phyloP scores from a whole-genome alignment of 164 flowering plant genomes.

The Pachysandra terminalis region DNA sequence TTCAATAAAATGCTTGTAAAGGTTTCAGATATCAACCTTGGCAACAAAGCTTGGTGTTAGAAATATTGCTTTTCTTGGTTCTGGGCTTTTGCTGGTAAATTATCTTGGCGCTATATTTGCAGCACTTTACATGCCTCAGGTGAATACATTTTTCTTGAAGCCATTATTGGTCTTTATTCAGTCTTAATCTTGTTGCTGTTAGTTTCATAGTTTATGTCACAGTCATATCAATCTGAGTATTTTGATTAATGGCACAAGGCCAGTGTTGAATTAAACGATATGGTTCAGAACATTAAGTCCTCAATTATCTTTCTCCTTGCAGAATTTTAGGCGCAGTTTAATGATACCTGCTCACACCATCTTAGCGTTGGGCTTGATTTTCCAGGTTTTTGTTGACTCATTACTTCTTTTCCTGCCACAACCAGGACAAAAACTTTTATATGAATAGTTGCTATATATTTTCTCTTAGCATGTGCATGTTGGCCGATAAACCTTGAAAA shows the following conservation, averaged over 20 bases:
- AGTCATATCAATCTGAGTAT: not conserved
- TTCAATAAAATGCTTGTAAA: slow-evolving; percentile 21
- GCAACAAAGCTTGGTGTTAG: slow-evolving; percentile 97
- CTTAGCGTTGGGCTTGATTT: slow-evolving; percentile 65
- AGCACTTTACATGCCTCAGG: slow-evolving; percentile 90
- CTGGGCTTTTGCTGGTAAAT: slow-evolving; percentile 76
- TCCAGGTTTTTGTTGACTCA: slow-evolving; percentile 55
- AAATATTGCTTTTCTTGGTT: slow-evolving; percentile 86
- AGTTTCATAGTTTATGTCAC: not conserved
- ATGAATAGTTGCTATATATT: too few relatives aligned
- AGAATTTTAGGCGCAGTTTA: slow-evolving; percentile 78
- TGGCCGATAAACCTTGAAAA: too few relatives aligned
- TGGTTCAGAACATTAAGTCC: not conserved
- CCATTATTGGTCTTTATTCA: too few relatives aligned
- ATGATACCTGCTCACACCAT: slow-evolving; percentile 77
- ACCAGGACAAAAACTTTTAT: too few relatives aligned
- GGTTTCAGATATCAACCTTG: slow-evolving; percentile 94
- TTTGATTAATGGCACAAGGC: not conserved
- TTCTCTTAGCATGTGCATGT: not conserved
- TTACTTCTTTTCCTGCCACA: not conserved
- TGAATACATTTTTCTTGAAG: slow-evolving; percentile 18
- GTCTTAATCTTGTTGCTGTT: too few relatives aligned
- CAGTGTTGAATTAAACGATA: not conserved
- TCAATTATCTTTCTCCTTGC: slow-evolving; percentile 21
- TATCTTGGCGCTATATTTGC: slow-evolving; percentile 72